Evolutionary conservation across 148 eudicot genomes (phyloP), one percentile per base, ranked within the genome.

Genomic region (Nyssa sinensis): DNA sequence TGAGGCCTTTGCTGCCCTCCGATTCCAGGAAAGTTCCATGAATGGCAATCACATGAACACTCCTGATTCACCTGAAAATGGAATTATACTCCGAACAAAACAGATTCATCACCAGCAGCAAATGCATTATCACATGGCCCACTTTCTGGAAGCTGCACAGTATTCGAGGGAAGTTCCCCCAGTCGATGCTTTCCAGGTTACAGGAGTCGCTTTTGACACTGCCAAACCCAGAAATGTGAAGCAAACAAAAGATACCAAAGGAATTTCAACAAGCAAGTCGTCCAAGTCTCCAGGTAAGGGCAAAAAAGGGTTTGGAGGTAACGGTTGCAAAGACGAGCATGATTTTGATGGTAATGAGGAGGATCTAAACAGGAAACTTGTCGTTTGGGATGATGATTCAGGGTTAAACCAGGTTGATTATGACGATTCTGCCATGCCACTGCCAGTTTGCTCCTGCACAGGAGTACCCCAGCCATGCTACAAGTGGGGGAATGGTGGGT

Each of bases 401-500:
- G 84, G 84, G 41, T 30, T 75, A 30, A 81, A 81, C 77, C 84
- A 84, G 41, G 69, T 84, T 4, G 75, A 72, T 33, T 84, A 81
- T 39, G 87, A 84, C 8, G 84, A 84, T 32, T 70, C 84, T 19
- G 72, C 84, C 53, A 84, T 84, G 87, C 84, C 84, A 0, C 79
- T 76, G 16, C 87, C 87, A 0, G 84, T 84, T 29, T 84, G 87
- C 73, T 61, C 87, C 24, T 84, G 87, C 73, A 84, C 87, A 4
- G 87, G 87, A 9, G 68, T 72, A 34, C 87, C 87, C 21, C 87
- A 84, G 60, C 87, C 87, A 1, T 84, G 87, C 81, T 84, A 84
- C 13, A 81, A 75, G 76, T 84, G 87, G 87, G 87, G 87, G n/a
- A 84, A 70, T 44, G 86, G 86, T 10, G 86, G 86, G 27, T 83